Evolutionary conservation across 768 basidiomycete species (phyloP).

Genomic region (Porphyrellus cyaneotinctus): DNA sequence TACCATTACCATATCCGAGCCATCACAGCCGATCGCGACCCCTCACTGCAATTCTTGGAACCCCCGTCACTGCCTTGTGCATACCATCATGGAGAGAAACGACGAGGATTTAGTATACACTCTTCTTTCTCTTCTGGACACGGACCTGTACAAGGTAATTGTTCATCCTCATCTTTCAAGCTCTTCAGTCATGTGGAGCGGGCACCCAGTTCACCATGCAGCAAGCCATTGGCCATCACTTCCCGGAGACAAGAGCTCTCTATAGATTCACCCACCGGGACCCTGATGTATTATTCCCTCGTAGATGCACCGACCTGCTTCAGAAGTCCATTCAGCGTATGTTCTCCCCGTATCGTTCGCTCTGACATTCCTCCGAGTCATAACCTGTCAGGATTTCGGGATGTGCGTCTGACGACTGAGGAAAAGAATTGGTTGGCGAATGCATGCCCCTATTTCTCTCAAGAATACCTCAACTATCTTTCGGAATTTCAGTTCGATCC

Average conservation of each 20-base stretch:
- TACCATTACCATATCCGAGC: too few relatives aligned
- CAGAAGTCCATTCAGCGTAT: slow-evolving; percentile 54
- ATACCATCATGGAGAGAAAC: slow-evolving; percentile 10
- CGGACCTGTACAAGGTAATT: slow-evolving; percentile 87
- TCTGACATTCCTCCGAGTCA: slow-evolving; percentile 29
- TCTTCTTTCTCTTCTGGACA: slow-evolving; percentile 71
- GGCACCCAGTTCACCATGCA: slow-evolving; percentile 83
- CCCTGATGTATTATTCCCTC: slow-evolving; percentile 58
- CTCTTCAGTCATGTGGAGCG: background rate
- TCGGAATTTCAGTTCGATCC: slow-evolving; percentile 66
- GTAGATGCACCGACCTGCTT: slow-evolving; percentile 23
- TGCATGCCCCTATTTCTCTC: slow-evolving; percentile 71
- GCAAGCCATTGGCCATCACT: slow-evolving; percentile 78
- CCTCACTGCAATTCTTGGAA: too few relatives aligned
- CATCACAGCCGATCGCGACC: too few relatives aligned
- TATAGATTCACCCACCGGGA: slow-evolving; percentile 84
- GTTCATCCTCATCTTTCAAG: background rate
- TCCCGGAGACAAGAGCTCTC: slow-evolving; percentile 62
- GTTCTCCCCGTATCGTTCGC: slow-evolving; percentile 30
- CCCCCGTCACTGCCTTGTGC: background rate
- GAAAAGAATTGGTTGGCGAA: slow-evolving; percentile 67
- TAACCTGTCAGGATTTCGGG: slow-evolving; percentile 56
- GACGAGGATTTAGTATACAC: slow-evolving; percentile 12
- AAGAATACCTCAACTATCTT: slow-evolving; percentile 75
- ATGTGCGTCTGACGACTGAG: slow-evolving; percentile 50